Evolutionary conservation across 495 filamentous ascomycete genomes (phyloP).

Genomic region (Aspergillus carlsbadensis): DNA sequence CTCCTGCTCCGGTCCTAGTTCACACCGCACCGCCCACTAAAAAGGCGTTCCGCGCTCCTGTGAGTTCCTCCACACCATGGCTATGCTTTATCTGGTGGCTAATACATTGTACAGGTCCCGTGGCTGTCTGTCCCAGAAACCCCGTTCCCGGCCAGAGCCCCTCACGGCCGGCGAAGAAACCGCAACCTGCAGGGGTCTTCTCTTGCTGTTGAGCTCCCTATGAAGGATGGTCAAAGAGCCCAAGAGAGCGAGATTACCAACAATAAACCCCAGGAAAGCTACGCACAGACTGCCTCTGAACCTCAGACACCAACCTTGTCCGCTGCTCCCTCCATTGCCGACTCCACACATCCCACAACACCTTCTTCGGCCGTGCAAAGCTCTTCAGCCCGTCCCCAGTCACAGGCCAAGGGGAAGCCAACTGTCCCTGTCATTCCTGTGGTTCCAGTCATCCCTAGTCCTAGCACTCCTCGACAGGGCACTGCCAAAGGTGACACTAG

Average conservation of each 20-base stretch:
- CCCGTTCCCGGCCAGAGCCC: slow-evolving; percentile 59
- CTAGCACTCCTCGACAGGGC: slow-evolving; percentile 40
- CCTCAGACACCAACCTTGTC: slow-evolving; percentile 68
- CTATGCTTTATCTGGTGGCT: neutral
- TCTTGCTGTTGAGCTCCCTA: slow-evolving; percentile 49
- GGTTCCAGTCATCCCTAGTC: slow-evolving; percentile 59
- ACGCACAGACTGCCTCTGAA: slow-evolving; percentile 45
- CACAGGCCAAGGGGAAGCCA: slow-evolving; percentile 45
- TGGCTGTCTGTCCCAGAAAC: slow-evolving; percentile 74
- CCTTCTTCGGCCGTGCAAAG: slow-evolving; percentile 56
- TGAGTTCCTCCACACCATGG: slow-evolving; percentile 37
- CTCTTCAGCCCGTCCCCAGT: slow-evolving; percentile 33
- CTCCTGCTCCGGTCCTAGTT: slow-evolving; percentile 28
- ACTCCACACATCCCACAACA: slow-evolving; percentile 69
- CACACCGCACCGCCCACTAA: slow-evolving; percentile 23
- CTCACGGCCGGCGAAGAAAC: slow-evolving; percentile 39
- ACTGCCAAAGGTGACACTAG: slow-evolving; percentile 44
- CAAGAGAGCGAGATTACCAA: slow-evolving; percentile 23
- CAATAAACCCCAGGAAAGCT: slow-evolving; percentile 20
- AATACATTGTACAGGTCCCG: slow-evolving; percentile 56
- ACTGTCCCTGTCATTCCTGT: slow-evolving; percentile 64
- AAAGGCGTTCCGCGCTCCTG: slow-evolving; percentile 61
- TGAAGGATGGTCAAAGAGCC: slow-evolving; percentile 34
- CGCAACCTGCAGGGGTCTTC: slow-evolving; percentile 35
- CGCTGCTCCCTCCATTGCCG: slow-evolving; percentile 61